Base-by-base conservation (phyloP, 768 basidiomycete genomes). In the Dentipellis sp. region DNA sequence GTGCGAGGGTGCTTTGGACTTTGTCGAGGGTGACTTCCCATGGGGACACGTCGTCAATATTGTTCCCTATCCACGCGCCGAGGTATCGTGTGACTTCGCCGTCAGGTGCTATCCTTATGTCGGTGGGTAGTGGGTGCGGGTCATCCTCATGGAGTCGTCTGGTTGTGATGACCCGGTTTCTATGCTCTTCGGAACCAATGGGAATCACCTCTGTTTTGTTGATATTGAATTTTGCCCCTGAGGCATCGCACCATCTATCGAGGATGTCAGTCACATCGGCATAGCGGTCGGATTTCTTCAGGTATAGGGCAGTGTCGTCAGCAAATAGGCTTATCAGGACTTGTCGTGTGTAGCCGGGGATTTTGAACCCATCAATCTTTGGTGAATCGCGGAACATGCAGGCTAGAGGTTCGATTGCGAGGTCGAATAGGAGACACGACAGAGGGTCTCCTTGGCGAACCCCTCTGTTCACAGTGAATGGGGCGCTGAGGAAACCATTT, bases 221-320 rank as follows among this genome's bases (percentile, higher is more conserved):
- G 0, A 62, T 55, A 54, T 77, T 79, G 59, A 78, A 79, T 47
- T 71, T 73, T 0, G 75, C 77, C 0, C 67, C 62, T 8, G 73
- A 72, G 3, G 69, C 73, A 0, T 12, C 17, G 56, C 74, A 79
- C 78, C 78, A 80, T 0, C 35, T 42, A 0, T 66, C 23, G 0
- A 78, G 72, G 2, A 77, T 65, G 0, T 35, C 1, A 2, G 59
- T 38, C 0, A 78, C 67, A 0, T 55, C 56, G 0, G 50, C 48
- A 10, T 68, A 68, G 7, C 60, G 50, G 50, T 77, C 74, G 0
- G 55, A 9, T 38, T 66, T 61, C 1, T 59, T 61, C 0, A 78
- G 68, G 59, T 62, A 72, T 0, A 51, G 34, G 1, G 23, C 4
- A 5, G 50, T 51, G 23, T 51, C 50, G 22, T 51, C 50, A 2